Evolutionary conservation across 225 moss, liverwort and hornwort genomes (phyloP).

Genomic region (Straminergon stramineum): DNA sequence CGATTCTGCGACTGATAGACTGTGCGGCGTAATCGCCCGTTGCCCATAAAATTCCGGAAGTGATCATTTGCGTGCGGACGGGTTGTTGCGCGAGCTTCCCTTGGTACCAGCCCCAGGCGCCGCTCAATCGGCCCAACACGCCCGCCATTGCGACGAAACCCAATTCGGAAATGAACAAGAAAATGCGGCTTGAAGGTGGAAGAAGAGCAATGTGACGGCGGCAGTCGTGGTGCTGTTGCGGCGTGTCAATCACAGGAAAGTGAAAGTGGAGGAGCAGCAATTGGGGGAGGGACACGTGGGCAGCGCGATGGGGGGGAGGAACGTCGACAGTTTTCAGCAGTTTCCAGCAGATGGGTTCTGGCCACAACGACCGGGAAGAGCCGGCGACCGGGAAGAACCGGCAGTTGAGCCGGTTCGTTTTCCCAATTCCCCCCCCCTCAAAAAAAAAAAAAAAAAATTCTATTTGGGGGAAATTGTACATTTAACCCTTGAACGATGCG

Average conservation of each 20-base stretch:
- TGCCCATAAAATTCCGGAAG: constrained; percentile 81
- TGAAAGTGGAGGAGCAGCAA: background rate
- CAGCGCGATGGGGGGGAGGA: background rate
- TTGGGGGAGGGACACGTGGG: background rate
- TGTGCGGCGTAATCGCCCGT: constrained; percentile 74
- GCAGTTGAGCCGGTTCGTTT: too few relatives aligned
- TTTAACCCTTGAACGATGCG: too few relatives aligned
- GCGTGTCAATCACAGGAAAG: background rate
- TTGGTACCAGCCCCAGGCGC: constrained; percentile 86
- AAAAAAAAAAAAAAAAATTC: too few relatives aligned
- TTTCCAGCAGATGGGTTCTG: too few relatives aligned
- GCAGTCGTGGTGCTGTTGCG: background rate
- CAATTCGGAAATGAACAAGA: background rate
- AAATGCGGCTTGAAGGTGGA: background rate
- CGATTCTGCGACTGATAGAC: constrained; percentile 23
- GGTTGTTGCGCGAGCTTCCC: constrained; percentile 46
- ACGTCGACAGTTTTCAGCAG: background rate
- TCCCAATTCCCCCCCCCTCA: too few relatives aligned
- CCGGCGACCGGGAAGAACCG: too few relatives aligned
- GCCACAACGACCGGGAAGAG: too few relatives aligned
- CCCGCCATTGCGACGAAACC: constrained; percentile 24
- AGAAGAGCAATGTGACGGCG: background rate
- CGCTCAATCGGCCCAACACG: constrained; percentile 27
- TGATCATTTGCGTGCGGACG: constrained; percentile 71
- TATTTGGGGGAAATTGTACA: too few relatives aligned